phyloP scores from a whole-genome alignment of 2,329 filamentous ascomycete genomes.

The Salinomyces thailandicus region DNA sequence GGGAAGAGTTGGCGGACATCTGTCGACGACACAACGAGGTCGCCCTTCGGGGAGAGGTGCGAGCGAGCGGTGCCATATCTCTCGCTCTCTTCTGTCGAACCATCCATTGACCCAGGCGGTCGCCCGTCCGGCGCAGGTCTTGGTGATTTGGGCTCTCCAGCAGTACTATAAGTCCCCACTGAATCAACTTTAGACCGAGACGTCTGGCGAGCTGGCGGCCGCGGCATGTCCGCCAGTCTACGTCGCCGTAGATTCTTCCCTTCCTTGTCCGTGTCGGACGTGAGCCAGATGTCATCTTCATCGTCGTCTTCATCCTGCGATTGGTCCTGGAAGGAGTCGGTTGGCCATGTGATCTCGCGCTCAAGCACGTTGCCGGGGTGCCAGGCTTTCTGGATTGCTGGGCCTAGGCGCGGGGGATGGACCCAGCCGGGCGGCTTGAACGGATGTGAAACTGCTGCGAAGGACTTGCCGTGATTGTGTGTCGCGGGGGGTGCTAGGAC shows the following conservation, averaged over 20 bases:
- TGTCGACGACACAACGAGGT: slow-evolving; percentile 15
- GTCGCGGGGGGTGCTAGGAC: not conserved
- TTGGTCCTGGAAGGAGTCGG: slow-evolving; percentile 11
- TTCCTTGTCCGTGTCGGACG: slow-evolving; percentile 16
- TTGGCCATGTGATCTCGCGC: slow-evolving; percentile 12
- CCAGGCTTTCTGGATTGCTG: slow-evolving; percentile 5
- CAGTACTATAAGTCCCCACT: slow-evolving; percentile 12
- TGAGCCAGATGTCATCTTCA: slow-evolving; percentile 24
- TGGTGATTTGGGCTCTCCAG: not conserved
- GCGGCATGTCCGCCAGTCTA: slow-evolving; percentile 2
- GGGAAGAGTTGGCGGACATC: slow-evolving; percentile 21
- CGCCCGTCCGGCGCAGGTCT: not conserved
- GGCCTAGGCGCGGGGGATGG: slow-evolving; percentile 1
- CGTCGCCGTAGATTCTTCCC: slow-evolving; percentile 2
- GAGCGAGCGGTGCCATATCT: slow-evolving; percentile 11
- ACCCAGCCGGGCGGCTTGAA: not conserved
- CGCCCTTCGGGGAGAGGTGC: slow-evolving; percentile 9
- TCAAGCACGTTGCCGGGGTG: slow-evolving; percentile 8
- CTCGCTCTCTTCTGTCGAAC: slow-evolving; percentile 14
- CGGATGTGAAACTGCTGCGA: not conserved
- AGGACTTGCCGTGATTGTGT: not conserved
- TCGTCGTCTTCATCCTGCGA: slow-evolving; percentile 10
- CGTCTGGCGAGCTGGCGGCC: slow-evolving; percentile 14
- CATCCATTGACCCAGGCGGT: slow-evolving; percentile 5
- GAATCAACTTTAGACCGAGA: slow-evolving; percentile 11